Conservation (phyloP, 257 asterid species). For the Nyctanthes arbortristis region DNA sequence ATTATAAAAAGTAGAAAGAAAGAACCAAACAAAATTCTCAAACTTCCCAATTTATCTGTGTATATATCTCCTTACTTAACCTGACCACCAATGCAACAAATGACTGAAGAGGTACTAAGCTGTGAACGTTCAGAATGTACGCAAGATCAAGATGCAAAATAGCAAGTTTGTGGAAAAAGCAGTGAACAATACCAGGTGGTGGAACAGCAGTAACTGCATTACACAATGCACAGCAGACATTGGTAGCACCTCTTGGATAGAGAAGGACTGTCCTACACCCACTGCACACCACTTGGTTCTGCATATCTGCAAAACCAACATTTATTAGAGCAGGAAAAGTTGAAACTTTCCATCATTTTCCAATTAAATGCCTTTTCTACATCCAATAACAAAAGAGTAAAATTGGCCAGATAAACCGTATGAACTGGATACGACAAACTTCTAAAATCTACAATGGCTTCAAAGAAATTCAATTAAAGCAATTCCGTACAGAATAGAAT, state of each 20-base stretch:
- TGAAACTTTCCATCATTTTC: background rate
- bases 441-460: background rate
- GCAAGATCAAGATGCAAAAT: background rate
- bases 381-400: background rate
- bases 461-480: background rate
- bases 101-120: background rate
- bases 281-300: background rate
- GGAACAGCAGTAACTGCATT: background rate
- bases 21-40: background rate
- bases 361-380: background rate
- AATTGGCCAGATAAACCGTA: background rate
- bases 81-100: background rate
- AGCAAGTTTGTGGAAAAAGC: background rate
- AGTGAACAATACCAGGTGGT: background rate
- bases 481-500: background rate
- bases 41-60: background rate
- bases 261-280: background rate
- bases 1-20: no score
- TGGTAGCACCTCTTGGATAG: background rate
- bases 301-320: background rate
- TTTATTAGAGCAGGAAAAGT: background rate
- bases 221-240: background rate
- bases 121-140: background rate
- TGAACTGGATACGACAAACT: background rate
- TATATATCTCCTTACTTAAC: background rate